Percentiles rank a stretch among this genome's conserved stretches.
Conservation (phyloP, 768 basidiomycete genomes). For the Coprinopsis sp. region DNA sequence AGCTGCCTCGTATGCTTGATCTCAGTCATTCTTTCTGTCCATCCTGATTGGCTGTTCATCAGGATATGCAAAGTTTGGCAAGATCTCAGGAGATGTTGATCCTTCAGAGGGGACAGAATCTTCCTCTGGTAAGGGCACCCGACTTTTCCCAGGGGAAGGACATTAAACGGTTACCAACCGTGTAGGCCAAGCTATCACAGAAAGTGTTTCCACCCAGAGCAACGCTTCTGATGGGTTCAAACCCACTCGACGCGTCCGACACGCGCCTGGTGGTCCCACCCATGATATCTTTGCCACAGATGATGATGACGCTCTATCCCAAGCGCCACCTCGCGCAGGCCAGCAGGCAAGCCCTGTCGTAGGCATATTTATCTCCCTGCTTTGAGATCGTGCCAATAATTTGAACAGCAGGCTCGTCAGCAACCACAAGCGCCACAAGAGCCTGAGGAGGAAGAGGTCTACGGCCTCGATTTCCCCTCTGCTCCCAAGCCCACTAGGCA, state of each 20-base stretch:
- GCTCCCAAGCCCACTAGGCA: constrained; percentile 50
- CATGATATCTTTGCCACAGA: constrained; percentile 49
- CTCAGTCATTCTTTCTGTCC: too few relatives aligned
- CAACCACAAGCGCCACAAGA: constrained; percentile 2
- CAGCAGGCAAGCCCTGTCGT: neutral
- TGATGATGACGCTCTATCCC: constrained; percentile 58
- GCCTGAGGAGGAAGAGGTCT: constrained; percentile 22
- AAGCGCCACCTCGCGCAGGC: constrained; percentile 43
- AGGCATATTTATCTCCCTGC: too few relatives aligned
- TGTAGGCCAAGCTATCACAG: too few relatives aligned
- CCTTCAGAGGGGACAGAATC: neutral
- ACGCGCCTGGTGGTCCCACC: constrained; percentile 48
- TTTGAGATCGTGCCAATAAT: neutral
- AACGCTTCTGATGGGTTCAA: constrained; percentile 29
- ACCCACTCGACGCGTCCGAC: constrained; percentile 55
- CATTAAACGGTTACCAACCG: too few relatives aligned
- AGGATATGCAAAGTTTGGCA: constrained; percentile 76
- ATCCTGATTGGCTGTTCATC: neutral
- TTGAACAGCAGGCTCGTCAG: neutral
- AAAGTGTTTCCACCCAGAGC: neutral
- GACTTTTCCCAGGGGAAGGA: too few relatives aligned
- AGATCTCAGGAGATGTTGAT: constrained; percentile 27
- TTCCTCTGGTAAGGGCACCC: neutral
- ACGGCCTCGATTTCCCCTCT: constrained; percentile 32
- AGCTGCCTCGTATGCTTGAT: constrained; percentile 59